Evolutionary conservation across 164 flowering plant genomes (phyloP).

Genomic region (Warburgia ugandensis): DNA sequence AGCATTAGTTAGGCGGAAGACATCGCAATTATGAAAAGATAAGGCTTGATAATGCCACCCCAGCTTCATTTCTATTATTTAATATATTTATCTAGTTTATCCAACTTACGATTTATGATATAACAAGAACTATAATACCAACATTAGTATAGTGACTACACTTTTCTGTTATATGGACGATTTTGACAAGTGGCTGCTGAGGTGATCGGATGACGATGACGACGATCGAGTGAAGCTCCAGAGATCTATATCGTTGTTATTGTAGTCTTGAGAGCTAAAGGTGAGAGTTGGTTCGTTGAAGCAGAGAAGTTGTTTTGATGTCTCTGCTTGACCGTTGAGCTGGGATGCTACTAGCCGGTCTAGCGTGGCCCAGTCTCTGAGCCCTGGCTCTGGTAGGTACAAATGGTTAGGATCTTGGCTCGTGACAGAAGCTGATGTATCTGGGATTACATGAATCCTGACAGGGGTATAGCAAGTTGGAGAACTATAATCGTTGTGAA

Average conservation of each 20-base stretch:
- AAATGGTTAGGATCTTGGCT: too few species aligned
- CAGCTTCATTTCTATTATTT: slow-evolving; percentile 12
- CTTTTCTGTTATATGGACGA: background rate
- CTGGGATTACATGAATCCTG: background rate
- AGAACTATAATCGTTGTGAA: slow-evolving; percentile 1
- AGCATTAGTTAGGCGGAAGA: slow-evolving; percentile 21
- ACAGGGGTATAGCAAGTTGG: slow-evolving; percentile 6
- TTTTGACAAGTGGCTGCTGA: slow-evolving; percentile 7
- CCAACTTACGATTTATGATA: too few species aligned
- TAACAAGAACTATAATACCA: too few species aligned
- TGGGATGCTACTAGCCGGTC: slow-evolving; percentile 60
- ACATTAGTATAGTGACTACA: too few species aligned
- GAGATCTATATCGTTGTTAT: slow-evolving; percentile 34
- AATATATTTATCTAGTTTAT: background rate
- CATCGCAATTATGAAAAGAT: slow-evolving; percentile 20
- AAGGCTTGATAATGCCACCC: slow-evolving; percentile 31
- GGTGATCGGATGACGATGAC: slow-evolving; percentile 44
- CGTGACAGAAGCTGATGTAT: background rate
- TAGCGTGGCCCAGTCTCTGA: slow-evolving; percentile 47
- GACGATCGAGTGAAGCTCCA: slow-evolving; percentile 54
- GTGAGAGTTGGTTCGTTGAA: too few species aligned
- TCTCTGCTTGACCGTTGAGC: slow-evolving; percentile 39
- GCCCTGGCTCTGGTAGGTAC: slow-evolving; percentile 1
- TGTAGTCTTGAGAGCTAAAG: slow-evolving; percentile 28
- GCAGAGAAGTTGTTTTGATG: slow-evolving; percentile 31